Evolutionary conservation across 495 filamentous ascomycete genomes (phyloP), one percentile per base, ranked within the genome.

Genomic region (Penicillium mononematosum): DNA sequence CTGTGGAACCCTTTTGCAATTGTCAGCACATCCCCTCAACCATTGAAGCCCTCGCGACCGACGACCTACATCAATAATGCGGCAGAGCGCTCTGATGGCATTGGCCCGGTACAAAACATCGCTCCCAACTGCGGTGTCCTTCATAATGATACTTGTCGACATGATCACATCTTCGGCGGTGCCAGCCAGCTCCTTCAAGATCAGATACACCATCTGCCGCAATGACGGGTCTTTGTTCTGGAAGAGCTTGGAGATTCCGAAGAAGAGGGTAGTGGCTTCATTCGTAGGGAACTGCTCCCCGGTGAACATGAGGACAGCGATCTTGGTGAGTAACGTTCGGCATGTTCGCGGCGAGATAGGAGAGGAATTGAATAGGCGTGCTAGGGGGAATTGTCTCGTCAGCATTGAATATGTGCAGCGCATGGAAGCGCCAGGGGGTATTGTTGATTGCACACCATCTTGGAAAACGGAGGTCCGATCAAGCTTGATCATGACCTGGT

Each of bases 151-250:
- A 75, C 89, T 92, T 22, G 94, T 99, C 50, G 96, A 93, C 94
- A 99, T 98, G 63, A 99, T 99, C 56, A 96, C 92, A 82, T 99
- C 94, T 75, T 98, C 92, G 29, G 95, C 93, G n/a, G 91, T 95
- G 68, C 85, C 83, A 58, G 93, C 90, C 62, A 99, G 80, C 82
- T 99, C 94, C 82, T 96, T 97, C 78, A 98, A 87, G 62, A 96
- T 86, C 31, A 98, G 81, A 78, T 98, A 96, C 36, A 99, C 93
- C 93, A 98, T 98, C 79, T 99, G 94, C 65, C 94, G 91, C 73
- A 99, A 82, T 60, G 90, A 91, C 63, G 92, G 90, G 85, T 99
- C 94, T 74, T 96, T 96, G 75, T 97, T 97, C 78, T 99, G 94
- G 81, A 99, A 99, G 56, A 99, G 85, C 79, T 99, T 99, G 58